Conservation (phyloP, 2,329 filamentous ascomycete genomes). For the Cryphonectria carpinicola region DNA sequence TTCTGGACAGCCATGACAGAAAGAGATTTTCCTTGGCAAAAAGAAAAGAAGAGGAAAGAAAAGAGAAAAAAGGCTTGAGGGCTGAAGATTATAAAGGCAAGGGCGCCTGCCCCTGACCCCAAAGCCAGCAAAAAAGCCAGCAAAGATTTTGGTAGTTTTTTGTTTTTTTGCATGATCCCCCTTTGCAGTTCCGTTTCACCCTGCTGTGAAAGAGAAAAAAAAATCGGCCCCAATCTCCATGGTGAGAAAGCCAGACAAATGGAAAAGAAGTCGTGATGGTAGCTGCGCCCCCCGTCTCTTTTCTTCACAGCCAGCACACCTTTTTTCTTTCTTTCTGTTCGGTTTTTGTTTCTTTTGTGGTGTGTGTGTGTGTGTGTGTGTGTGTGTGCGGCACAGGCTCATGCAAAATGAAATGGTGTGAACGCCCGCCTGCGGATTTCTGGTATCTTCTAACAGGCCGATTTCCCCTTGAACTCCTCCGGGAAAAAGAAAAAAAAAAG, state of each 20-base stretch:
- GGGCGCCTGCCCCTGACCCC: neutral
- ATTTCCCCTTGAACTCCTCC: constrained; percentile 20
- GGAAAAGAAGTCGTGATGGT: constrained; percentile 18
- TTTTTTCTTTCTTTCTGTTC: neutral
- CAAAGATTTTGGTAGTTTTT: neutral
- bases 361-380: neutral
- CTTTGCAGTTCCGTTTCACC: constrained; percentile 26
- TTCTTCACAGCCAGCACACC: neutral
- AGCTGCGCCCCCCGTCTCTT: neutral
- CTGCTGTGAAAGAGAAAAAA: constrained; percentile 1
- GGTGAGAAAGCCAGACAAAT: constrained; percentile 19
- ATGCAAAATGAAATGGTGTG: constrained; percentile 15
- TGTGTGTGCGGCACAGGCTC: neutral
- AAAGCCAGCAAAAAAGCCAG: neutral
- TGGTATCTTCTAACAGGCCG: constrained; percentile 29
- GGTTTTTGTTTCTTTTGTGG: neutral
- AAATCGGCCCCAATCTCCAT: constrained; percentile 10
- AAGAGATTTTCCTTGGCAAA: neutral
- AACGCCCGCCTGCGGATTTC: constrained; percentile 22
- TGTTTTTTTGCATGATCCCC: neutral
- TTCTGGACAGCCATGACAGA: neutral
- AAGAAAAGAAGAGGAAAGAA: neutral
- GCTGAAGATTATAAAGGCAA: neutral
- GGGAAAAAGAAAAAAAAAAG: no score
- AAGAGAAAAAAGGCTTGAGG: neutral